Conservation (phyloP, 2,329 filamentous ascomycete genomes). For the Pezicula radicicola region DNA sequence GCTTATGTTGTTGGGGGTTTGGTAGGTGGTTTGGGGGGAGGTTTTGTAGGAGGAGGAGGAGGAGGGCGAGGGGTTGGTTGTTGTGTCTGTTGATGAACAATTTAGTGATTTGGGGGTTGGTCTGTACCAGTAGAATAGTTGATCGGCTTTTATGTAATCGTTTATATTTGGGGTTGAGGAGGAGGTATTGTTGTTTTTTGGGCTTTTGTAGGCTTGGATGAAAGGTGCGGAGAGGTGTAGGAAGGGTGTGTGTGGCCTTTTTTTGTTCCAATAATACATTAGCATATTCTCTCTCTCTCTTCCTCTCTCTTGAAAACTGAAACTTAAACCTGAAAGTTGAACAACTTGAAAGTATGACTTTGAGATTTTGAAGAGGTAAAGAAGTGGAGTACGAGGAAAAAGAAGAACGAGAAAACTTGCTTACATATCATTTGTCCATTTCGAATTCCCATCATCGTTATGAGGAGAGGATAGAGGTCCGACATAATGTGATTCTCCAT, state of each 20-base stretch:
- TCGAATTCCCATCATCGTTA: conserved; percentile 30
- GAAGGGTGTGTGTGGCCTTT: conserved; percentile 46
- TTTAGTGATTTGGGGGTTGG: conserved; percentile 24
- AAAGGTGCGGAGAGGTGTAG: conserved; percentile 23
- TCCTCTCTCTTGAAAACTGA: too few relatives aligned
- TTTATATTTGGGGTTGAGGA: not conserved
- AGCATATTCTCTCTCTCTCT: too few relatives aligned
- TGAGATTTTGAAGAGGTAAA: too few relatives aligned
- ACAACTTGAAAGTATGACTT: too few relatives aligned
- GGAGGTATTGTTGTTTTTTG: not conserved
- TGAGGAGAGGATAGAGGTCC: conserved; percentile 38
- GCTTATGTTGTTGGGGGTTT: conserved; percentile 11
- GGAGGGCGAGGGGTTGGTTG: too few relatives aligned
- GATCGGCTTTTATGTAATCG: conserved; percentile 20
- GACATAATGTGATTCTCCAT: conserved; percentile 40
- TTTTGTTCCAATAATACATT: conserved; percentile 22
- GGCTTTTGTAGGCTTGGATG: conserved; percentile 15
- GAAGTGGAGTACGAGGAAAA: too few relatives aligned
- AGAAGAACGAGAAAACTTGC: not conserved
- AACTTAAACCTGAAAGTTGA: too few relatives aligned
- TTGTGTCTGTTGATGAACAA: conserved; percentile 30
- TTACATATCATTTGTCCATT: conserved; percentile 27
- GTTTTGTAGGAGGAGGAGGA: too few relatives aligned
- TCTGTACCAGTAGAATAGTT: conserved; percentile 39
- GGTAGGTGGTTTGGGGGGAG: too few relatives aligned